Evolutionary conservation across 2,329 filamentous ascomycete species (phyloP).

Genomic region (Penicillium digitatum): DNA sequence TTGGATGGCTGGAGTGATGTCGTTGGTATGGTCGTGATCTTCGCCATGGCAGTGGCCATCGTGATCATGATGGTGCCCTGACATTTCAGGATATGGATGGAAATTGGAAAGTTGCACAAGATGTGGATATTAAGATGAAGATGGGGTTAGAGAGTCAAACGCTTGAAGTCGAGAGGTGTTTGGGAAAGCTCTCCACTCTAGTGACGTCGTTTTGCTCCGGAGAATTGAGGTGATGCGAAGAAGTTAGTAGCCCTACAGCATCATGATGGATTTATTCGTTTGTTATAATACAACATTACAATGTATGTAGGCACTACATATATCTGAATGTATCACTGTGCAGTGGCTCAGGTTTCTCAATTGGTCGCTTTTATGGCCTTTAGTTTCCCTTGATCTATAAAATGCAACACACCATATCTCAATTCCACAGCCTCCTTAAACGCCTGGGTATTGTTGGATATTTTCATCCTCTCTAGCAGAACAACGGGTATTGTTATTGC

Average conservation of each 20-base stretch:
- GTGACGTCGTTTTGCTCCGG: constrained; percentile 13
- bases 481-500: constrained; percentile 6
- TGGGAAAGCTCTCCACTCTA: constrained; percentile 22
- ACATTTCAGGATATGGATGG: constrained; percentile 23
- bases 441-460: constrained; percentile 16
- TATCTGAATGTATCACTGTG: neutral
- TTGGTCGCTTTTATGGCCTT: neutral
- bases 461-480: neutral
- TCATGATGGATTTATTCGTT: neutral
- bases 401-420: neutral
- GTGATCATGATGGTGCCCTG: constrained; percentile 38
- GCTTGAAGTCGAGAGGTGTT: neutral
- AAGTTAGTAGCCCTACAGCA: neutral
- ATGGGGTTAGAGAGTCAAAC: neutral
- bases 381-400: neutral
- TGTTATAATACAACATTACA: neutral
- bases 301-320: neutral
- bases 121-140: neutral
- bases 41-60: constrained; percentile 47
- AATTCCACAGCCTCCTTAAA: neutral
- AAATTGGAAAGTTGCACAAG: neutral
- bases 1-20: constrained; percentile 87
- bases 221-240: neutral
- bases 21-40: constrained; percentile 81
- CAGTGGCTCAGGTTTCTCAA: neutral